Conservation (phyloP, 2,329 filamentous ascomycete species). For the Penicillium sp. region DNA sequence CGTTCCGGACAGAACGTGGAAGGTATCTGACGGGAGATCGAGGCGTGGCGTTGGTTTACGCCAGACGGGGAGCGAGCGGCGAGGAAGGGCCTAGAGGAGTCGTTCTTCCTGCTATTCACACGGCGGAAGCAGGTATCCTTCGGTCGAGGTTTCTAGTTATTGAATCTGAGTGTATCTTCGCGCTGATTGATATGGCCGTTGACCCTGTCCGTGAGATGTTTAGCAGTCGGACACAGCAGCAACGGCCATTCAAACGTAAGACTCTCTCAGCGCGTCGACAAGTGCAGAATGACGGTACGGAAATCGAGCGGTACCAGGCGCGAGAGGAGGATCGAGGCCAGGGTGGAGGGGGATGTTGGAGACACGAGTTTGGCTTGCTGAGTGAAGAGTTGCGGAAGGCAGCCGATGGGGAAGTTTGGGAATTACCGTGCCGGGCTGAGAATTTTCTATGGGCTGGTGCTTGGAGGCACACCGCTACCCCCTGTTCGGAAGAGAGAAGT, state of each 20-base stretch:
- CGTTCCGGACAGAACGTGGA: not conserved
- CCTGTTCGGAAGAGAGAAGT: not conserved
- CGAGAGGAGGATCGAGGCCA: not conserved
- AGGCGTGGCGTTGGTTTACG: not conserved
- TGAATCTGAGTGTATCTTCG: not conserved
- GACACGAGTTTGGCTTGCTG: not conserved
- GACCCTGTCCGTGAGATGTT: slow-evolving; percentile 21
- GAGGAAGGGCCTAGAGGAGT: not conserved
- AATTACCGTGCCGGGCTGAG: slow-evolving; percentile 24
- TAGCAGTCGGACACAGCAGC: slow-evolving; percentile 26
- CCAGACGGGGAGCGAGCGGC: not conserved
- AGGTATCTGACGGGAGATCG: not conserved
- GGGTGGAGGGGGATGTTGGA: not conserved
- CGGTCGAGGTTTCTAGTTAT: slow-evolving; percentile 1
- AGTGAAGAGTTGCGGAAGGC: slow-evolving; percentile 13
- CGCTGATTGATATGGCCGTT: slow-evolving; percentile 23
- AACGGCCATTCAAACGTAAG: slow-evolving; percentile 24
- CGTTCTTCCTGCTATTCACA: not conserved
- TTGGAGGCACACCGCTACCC: slow-evolving; percentile 24
- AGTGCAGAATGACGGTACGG: not conserved
- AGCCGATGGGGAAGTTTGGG: slow-evolving; percentile 17
- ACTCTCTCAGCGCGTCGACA: slow-evolving; percentile 9
- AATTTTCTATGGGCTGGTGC: slow-evolving; percentile 19
- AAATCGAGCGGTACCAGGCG: not conserved
- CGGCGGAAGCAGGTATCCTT: not conserved